Evolutionary conservation across 495 filamentous ascomycete genomes (phyloP).

Genomic region (Podospora tetraspora): DNA sequence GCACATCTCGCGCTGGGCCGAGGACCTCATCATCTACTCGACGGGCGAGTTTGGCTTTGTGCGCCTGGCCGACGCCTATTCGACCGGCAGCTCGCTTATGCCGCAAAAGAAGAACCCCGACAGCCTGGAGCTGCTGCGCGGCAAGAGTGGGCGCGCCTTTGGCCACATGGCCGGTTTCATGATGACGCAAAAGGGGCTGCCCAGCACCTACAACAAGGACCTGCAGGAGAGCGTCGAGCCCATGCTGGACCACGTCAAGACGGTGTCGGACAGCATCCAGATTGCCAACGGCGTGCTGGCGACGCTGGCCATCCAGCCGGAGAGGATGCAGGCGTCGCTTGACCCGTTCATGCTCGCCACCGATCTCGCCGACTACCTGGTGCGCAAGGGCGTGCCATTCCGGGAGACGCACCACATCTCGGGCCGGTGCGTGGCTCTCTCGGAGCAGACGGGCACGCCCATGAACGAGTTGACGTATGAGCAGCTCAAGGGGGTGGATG

Average conservation of each 20-base stretch:
- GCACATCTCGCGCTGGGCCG: conserved; percentile 80
- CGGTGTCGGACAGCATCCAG: conserved; percentile 75
- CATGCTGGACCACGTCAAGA: conserved; percentile 83
- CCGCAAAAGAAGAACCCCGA: conserved; percentile 84
- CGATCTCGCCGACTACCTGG: conserved; percentile 87
- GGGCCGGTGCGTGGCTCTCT: conserved; percentile 64
- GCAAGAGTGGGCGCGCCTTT: conserved; percentile 79
- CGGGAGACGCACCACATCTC: conserved; percentile 87
- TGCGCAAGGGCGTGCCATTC: conserved; percentile 81
- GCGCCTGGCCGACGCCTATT: conserved; percentile 77
- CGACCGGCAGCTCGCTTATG: conserved; percentile 81
- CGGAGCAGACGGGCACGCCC: conserved; percentile 59
- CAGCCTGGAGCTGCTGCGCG: conserved; percentile 78
- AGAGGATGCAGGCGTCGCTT: conserved; percentile 74
- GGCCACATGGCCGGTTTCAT: conserved; percentile 87
- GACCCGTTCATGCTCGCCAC: conserved; percentile 66
- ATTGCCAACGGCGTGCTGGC: conserved; percentile 81
- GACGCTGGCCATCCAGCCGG: conserved; percentile 62
- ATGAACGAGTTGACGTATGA: conserved; percentile 73
- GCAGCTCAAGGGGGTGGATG: conserved; percentile 65
- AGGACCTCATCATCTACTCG: conserved; percentile 88
- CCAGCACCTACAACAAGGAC: conserved; percentile 93
- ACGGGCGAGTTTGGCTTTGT: conserved; percentile 80
- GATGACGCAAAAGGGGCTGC: conserved; percentile 80
- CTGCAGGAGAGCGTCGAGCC: conserved; percentile 87